Evolutionary conservation across 768 basidiomycete genomes (phyloP), one percentile per base, ranked within the genome.

Genomic region (Ramaria sp.): DNA sequence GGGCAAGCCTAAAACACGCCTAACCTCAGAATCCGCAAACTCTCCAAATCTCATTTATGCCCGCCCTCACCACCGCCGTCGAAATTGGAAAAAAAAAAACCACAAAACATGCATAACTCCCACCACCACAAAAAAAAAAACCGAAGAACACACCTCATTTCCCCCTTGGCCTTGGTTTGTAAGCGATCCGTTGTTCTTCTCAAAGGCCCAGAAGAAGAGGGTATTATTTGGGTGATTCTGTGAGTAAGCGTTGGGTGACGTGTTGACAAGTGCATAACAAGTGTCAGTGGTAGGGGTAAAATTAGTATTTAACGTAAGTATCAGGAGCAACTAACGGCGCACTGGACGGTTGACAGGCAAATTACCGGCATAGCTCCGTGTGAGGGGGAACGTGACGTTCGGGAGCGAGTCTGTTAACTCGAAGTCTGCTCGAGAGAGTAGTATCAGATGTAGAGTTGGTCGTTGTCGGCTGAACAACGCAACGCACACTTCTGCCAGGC

Each of bases 131-230:
- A 27, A 27, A 27, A 27, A 27, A 27, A 27, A 27, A 27, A 27
- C 2, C 27, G 5, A 27, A 27, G 27, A 27, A 27, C 27, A 5
- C 27, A 27, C 27, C 2, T 27, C 27, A 27, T 27, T 27, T 27
- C 27, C 27, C 2, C 27, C 27, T 5, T 27, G 27, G 27, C 27
- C 27, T 37, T 10, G 34, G 34, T 13, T 37, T 9, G 79, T 84
- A 51, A 87, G 69, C 2, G 84, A 84, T 5, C 80, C 82, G 17
- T 70, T 62, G 0, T 69, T 66, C 33, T 78, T 78, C 62, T 86
- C 83, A 59, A 82, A 80, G 15, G 75, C 83, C 70, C 77, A 74
- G 65, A 85, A 85, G 69, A 84, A 86, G 15, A 85, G 70, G 0
- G 83, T 84, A 59, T 84, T 69, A 53, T 85, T 84, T 0, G 80